Percentiles rank a stretch among this genome's conserved stretches.
Evolutionary conservation across 2,329 filamentous ascomycete genomes (phyloP).

Genomic region (Penicillium polonicum): DNA sequence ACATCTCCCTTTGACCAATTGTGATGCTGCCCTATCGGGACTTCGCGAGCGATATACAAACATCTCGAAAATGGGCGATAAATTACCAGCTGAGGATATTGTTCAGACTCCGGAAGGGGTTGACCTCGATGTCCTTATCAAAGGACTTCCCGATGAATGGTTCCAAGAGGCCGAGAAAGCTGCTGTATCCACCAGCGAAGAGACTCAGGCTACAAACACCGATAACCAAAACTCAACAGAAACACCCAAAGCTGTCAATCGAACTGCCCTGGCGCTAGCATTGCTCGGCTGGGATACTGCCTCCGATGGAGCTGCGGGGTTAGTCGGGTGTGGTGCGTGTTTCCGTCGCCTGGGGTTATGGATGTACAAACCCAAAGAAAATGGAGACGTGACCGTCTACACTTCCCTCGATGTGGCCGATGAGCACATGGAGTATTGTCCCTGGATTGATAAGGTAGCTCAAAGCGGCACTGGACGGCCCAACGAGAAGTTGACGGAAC

Average conservation of each 20-base stretch:
- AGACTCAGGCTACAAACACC: neutral
- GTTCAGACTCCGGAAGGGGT: constrained; percentile 35
- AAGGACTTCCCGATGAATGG: constrained; percentile 30
- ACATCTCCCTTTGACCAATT: constrained; percentile 63
- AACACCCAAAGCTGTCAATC: constrained; percentile 47
- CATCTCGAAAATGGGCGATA: constrained; percentile 40
- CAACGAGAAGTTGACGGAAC: constrained; percentile 32
- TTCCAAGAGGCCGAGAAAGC: constrained; percentile 14
- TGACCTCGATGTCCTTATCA: constrained; percentile 32
- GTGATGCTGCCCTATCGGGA: constrained; percentile 56
- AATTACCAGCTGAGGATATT: constrained; percentile 34
- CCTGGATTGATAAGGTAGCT: constrained; percentile 67
- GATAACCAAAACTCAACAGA: constrained; percentile 5
- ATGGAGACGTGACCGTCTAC: constrained; percentile 43
- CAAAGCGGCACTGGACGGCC: constrained; percentile 53
- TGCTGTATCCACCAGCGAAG: neutral
- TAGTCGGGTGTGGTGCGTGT: constrained; percentile 80
- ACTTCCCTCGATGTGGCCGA: constrained; percentile 63
- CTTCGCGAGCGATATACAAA: constrained; percentile 65
- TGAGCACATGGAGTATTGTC: constrained; percentile 81
- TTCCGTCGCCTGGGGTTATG: constrained; percentile 86
- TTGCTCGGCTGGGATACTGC: constrained; percentile 71
- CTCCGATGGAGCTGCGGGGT: constrained; percentile 50
- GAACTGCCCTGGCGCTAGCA: constrained; percentile 66
- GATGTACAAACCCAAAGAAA: constrained; percentile 81